These are phyloP conservation scores for Monosporascus ibericus DNA, from an alignment of 2,329 filamentous ascomycete species.

Conservation along the genomic window DNA sequence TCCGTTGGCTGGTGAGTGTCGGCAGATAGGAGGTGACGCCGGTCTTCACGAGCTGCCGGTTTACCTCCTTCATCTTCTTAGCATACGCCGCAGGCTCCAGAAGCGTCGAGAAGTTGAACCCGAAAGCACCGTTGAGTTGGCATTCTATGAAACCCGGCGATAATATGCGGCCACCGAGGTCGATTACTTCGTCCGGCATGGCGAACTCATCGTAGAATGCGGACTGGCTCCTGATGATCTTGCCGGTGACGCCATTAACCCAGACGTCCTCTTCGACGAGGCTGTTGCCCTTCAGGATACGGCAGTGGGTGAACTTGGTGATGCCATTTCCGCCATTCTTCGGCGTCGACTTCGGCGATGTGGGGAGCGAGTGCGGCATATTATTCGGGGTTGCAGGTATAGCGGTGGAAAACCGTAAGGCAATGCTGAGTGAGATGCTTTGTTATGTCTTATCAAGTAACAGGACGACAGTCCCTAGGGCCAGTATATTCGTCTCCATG, in stretches of 20 bases:
- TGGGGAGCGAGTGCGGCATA: constrained; percentile 26
- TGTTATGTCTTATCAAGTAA: constrained; percentile 24
- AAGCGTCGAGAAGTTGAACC: constrained; percentile 83
- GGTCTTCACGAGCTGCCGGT: constrained; percentile 64
- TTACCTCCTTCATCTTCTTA: constrained; percentile 65
- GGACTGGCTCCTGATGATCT: constrained; percentile 67
- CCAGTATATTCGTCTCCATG: constrained; percentile 25
- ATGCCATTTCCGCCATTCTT: constrained; percentile 46
- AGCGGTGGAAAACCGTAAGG: background rate
- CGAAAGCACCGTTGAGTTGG: constrained; percentile 87
- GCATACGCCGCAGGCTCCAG: constrained; percentile 63
- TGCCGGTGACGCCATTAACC: constrained; percentile 76
- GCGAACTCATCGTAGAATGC: constrained; percentile 62
- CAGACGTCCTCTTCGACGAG: constrained; percentile 78
- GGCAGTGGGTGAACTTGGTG: constrained; percentile 86
- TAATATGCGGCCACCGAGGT: constrained; percentile 77
- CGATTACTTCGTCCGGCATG: constrained; percentile 67
- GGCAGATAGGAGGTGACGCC: constrained; percentile 86
- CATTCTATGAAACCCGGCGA: constrained; percentile 84
- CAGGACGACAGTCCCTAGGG: constrained; percentile 22
- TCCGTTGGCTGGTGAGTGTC: constrained; percentile 73
- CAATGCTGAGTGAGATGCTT: constrained; percentile 2
- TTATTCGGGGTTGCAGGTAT: constrained; percentile 3
- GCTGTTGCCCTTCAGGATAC: constrained; percentile 60
- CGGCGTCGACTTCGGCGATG: constrained; percentile 41